Conservation (phyloP, 208 protist genomes). For the Novymonas esmeraldas region DNA sequence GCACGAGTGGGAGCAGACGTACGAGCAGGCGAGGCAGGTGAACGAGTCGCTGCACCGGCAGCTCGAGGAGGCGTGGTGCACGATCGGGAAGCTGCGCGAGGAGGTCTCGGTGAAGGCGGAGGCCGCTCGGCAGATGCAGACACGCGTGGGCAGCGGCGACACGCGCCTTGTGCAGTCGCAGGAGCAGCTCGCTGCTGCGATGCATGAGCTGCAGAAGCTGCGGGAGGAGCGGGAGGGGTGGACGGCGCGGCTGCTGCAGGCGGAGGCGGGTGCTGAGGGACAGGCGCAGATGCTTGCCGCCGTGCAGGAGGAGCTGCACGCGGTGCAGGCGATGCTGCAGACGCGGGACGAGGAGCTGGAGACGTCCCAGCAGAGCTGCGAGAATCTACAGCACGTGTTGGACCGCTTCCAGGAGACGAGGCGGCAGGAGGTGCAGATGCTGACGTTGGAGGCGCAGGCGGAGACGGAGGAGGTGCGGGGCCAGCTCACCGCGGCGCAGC, state of each 20-base stretch:
- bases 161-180: constrained; percentile 34
- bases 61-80: constrained; percentile 61
- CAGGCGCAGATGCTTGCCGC: constrained; percentile 18
- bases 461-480: constrained; percentile 32
- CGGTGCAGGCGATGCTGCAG: constrained; percentile 35
- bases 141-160: constrained; percentile 35
- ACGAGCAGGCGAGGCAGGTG: constrained; percentile 69
- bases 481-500: constrained; percentile 14
- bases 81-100: constrained; percentile 57
- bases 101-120: constrained; percentile 55
- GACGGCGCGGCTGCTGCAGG: constrained; percentile 18
- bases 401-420: constrained; percentile 34
- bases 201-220: constrained; percentile 46
- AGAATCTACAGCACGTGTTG: constrained; percentile 39
- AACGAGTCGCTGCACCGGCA: constrained; percentile 75
- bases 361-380: constrained; percentile 10
- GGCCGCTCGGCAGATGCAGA: constrained; percentile 31
- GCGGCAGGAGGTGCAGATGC: constrained; percentile 26
- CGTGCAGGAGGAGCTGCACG: constrained; percentile 47
- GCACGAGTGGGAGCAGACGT: constrained; percentile 84
- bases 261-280: constrained; percentile 8
- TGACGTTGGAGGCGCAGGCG: constrained; percentile 27
- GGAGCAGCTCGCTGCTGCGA: constrained; percentile 26
- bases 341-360: constrained; percentile 35
- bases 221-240: constrained; percentile 48